Evolutionary conservation across 2,329 filamentous ascomycete species (phyloP).

Genomic region (Hymenotorrendiella dingleyae): DNA sequence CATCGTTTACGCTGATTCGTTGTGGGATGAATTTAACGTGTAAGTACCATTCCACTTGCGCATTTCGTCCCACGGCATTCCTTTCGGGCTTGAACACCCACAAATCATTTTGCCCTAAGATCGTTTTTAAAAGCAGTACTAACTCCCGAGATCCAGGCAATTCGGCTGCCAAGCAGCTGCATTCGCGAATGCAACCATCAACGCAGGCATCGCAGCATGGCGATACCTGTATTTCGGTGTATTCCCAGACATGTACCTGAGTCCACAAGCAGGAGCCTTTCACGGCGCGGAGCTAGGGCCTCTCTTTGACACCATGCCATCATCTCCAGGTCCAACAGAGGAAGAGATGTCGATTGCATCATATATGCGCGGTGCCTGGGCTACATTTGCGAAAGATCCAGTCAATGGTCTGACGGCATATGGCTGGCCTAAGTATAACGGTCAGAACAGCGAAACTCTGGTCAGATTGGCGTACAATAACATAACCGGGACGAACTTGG

Average conservation of each 20-base stretch:
- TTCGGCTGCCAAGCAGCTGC: constrained; percentile 33
- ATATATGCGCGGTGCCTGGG: constrained; percentile 35
- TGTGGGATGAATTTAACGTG: constrained; percentile 28
- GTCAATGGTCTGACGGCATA: constrained; percentile 29
- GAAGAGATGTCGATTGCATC: constrained; percentile 28
- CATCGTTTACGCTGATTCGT: constrained; percentile 17
- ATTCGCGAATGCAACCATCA: constrained; percentile 23
- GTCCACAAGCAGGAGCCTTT: constrained; percentile 31
- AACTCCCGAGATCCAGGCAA: too few relatives aligned
- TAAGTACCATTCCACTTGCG: too few relatives aligned
- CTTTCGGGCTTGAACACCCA: too few relatives aligned
- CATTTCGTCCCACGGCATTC: too few relatives aligned
- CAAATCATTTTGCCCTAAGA: too few relatives aligned
- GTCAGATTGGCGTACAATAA: constrained; percentile 27
- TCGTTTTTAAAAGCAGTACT: too few relatives aligned
- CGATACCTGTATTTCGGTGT: constrained; percentile 35
- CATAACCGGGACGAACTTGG: constrained; percentile 25
- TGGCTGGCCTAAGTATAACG: constrained; percentile 28
- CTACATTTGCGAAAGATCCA: constrained; percentile 36
- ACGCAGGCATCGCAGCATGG: constrained; percentile 31
- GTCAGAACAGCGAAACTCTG: constrained; percentile 22
- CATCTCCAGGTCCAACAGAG: constrained; percentile 17
- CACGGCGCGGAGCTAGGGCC: constrained; percentile 32
- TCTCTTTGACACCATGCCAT: constrained; percentile 29
- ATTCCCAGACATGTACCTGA: constrained; percentile 31